A percentile compares a stretch with the other conserved stretches of the same genome.
These are phyloP conservation scores for Populus pruinosa DNA, from an alignment of 345 rosid genomes.

Conservation along the genomic window DNA sequence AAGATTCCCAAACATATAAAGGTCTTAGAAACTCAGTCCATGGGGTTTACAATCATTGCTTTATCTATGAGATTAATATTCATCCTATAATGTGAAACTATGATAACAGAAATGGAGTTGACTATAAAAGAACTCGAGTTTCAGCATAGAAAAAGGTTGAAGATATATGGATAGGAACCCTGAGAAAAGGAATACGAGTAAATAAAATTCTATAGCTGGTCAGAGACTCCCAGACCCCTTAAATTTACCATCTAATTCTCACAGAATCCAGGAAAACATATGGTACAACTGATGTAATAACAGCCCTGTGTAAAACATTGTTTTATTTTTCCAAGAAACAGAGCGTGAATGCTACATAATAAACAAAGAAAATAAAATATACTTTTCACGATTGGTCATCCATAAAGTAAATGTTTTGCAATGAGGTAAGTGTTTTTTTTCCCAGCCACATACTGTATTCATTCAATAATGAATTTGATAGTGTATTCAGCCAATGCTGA, in stretches of 20 bases:
- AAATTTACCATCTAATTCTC: not conserved
- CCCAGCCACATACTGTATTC: not conserved
- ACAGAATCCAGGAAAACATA: not conserved
- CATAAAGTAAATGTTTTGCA: too few species aligned
- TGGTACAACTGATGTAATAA: not conserved
- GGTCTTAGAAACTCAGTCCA: not conserved
- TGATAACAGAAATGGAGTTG: not conserved
- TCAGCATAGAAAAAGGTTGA: not conserved
- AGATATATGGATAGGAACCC: not conserved
- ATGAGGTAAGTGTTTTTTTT: too few species aligned
- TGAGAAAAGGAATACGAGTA: not conserved
- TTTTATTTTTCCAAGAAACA: not conserved
- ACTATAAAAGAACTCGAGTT: not conserved
- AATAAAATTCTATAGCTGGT: not conserved
- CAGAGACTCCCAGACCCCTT: not conserved
- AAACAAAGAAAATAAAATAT: too few species aligned
- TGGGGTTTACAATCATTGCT: not conserved
- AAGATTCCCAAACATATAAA: not conserved
- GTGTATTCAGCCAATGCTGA: not conserved
- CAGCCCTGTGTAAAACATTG: not conserved
- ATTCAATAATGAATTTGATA: not conserved
- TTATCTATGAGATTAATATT: not conserved
- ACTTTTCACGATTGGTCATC: too few species aligned
- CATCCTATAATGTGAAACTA: not conserved
- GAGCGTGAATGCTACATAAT: not conserved